A percentile compares a stretch with the other conserved stretches of the same genome.
Evolutionary conservation across 495 filamentous ascomycete genomes (phyloP).

Genomic region (Hypoxylon crocopeplum): DNA sequence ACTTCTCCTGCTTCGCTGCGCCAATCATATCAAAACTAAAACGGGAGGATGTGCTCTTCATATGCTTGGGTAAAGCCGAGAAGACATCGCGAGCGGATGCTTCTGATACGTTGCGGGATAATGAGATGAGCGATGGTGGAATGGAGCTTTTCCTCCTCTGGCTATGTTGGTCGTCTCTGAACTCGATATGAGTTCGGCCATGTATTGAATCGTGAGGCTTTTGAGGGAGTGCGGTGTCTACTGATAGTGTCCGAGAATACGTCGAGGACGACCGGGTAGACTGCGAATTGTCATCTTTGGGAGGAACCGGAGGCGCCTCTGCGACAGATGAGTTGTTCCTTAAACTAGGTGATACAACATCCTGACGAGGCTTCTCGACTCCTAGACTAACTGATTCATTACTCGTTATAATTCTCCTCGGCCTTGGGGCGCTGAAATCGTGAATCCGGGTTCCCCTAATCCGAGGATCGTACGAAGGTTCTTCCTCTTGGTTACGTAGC

Average conservation of each 20-base stretch:
- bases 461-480: constrained; percentile 72
- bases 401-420: constrained; percentile 57
- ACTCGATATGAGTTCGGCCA: not conserved
- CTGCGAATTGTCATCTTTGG: constrained; percentile 41
- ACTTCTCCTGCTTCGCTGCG: constrained; percentile 76
- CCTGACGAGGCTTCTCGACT: constrained; percentile 24
- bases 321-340: constrained; percentile 7
- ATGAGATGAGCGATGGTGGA: constrained; percentile 38
- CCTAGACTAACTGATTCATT: constrained; percentile 17
- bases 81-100: constrained; percentile 51
- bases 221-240: constrained; percentile 12
- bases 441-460: constrained; percentile 87
- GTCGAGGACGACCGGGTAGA: constrained; percentile 42
- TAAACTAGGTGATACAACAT: constrained; percentile 19
- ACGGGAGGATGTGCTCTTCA: constrained; percentile 84
- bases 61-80: constrained; percentile 70
- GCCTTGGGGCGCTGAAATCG: constrained; percentile 86
- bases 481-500: constrained; percentile 35
- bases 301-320: constrained; percentile 44
- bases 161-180: constrained; percentile 33
- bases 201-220: constrained; percentile 36
- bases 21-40: constrained; percentile 96
- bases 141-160: constrained; percentile 48
- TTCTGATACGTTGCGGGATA: constrained; percentile 49
- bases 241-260: constrained; percentile 40